A percentile compares a stretch with the other conserved stretches of the same genome.
phyloP scores from a whole-genome alignment of 441 rosid genomes.

The Breynia disticha region DNA sequence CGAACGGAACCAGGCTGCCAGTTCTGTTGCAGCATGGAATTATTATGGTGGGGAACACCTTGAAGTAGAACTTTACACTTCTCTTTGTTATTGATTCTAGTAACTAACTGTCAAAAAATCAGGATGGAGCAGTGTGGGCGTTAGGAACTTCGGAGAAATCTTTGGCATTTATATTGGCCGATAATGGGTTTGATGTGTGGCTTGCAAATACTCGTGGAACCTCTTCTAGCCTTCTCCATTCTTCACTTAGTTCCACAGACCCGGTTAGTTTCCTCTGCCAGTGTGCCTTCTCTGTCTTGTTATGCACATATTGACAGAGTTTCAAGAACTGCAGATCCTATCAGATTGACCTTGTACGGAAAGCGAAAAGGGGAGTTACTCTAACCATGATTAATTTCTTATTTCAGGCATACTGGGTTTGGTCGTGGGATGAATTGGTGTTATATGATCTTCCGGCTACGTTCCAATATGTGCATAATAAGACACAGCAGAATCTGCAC shows the following conservation, averaged over 20 bases:
- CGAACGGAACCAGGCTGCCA: constrained; percentile 18
- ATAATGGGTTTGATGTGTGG: constrained; percentile 42
- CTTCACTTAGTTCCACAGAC: constrained; percentile 26
- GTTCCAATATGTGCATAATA: constrained; percentile 29
- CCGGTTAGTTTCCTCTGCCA: constrained; percentile 18
- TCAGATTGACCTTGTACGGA: too few relatives aligned
- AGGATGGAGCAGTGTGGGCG: constrained; percentile 42
- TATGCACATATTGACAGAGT: too few relatives aligned
- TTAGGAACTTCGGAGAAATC: constrained; percentile 28
- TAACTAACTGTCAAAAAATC: constrained; percentile 4
- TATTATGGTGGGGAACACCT: constrained; percentile 19
- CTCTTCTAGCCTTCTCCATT: constrained; percentile 28
- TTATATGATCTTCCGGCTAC: constrained; percentile 42
- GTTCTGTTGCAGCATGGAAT: constrained; percentile 43
- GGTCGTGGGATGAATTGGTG: constrained; percentile 51
- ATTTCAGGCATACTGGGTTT: constrained; percentile 37
- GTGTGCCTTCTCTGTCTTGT: too few relatives aligned
- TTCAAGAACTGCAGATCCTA: too few relatives aligned
- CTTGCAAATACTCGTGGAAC: constrained; percentile 41
- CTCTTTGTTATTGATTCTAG: neutral
- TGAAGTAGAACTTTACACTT: neutral
- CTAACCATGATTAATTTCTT: neutral
- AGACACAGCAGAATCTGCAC: constrained; percentile 33
- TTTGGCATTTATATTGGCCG: constrained; percentile 38
- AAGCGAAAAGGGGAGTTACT: too few relatives aligned